Base-by-base conservation (phyloP, 306 rosid species). In the Quercus ilex region DNA sequence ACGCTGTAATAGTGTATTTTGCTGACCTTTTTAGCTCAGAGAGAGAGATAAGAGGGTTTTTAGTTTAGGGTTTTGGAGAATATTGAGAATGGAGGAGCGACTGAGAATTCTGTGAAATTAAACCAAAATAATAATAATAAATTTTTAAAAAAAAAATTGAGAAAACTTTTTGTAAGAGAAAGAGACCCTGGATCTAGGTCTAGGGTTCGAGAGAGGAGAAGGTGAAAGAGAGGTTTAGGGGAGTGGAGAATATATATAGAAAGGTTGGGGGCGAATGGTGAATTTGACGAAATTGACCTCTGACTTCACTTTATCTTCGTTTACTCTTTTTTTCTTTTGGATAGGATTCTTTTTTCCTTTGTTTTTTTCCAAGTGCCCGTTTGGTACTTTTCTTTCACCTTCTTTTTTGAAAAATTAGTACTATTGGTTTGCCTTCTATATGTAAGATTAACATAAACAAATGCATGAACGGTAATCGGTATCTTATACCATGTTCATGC, bases 111-210 rank as follows among this genome's bases (percentile, higher is more conserved):
- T 78, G 82, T 30, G 60, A 71, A 75, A 78, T 59, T 43, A 30
- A 58, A 53, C 26, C 41, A 35, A 14, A 41, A 79, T 41, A 49
- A 49, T 49, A 49, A 49, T 4, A 33, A 12, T 3, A 21, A 80
- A 38, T 2, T 41, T 41, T 5, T 0, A 1, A 71, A 49, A 49
- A 10, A 30, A 5, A 38, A 70, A 2, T 10, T 53, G 33, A 18
- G 73, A 53, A 59, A 28, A 52, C 64, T 33, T 67, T 31, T 57
- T 12, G 13, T 30, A 77, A 23, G 51, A 38, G 56, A 28, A 57
- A 0, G 55, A 74, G 26, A 84, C 88, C 86, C 89, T 78, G 84
- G 89, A 90, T 88, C 91, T 85, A 33, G 85, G 82, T 85, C 71
- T 82, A 19, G 26, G 12, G 46, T 41, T 41, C 46, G 60, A 43